Conservation (phyloP, 306 rosid species). For the Castanea crenata region DNA sequence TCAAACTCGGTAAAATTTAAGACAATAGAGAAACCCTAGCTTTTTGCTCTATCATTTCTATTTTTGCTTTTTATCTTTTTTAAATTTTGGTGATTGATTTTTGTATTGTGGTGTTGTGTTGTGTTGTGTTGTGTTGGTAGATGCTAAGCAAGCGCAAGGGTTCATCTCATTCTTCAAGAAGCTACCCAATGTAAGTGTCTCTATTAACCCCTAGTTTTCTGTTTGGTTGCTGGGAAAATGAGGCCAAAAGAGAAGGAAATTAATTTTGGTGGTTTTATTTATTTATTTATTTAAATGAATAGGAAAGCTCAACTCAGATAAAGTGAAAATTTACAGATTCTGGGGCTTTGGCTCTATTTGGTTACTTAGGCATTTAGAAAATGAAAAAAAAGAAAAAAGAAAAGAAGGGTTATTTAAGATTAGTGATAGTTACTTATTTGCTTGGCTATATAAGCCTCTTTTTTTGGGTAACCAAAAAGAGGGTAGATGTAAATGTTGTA, state of each 20-base stretch:
- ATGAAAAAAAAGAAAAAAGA: background rate
- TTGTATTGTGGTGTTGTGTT: background rate
- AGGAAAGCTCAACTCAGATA: background rate
- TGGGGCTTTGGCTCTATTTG: background rate
- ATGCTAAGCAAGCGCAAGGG: slow-evolving; percentile 95
- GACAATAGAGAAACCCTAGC: slow-evolving; percentile 4
- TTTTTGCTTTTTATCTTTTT: background rate
- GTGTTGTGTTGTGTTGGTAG: slow-evolving; percentile 35
- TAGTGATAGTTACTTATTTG: background rate
- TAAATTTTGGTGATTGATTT: background rate
- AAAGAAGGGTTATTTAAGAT: background rate
- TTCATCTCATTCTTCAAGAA: slow-evolving; percentile 89
- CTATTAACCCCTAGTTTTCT: background rate
- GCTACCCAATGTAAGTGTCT: slow-evolving; percentile 62
- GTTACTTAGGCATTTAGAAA: background rate
- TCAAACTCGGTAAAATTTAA: slow-evolving; percentile 62
- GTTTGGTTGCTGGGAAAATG: slow-evolving; percentile 11
- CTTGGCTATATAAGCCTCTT: background rate
- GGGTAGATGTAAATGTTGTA: background rate
- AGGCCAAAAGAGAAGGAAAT: background rate
- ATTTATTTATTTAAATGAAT: background rate
- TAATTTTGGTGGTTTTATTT: background rate
- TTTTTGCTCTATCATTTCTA: background rate
- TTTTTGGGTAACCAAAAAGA: background rate
- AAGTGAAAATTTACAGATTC: background rate